Conservation (phyloP, 2,329 filamentous ascomycete species). For the Microascus cirrosus region DNA sequence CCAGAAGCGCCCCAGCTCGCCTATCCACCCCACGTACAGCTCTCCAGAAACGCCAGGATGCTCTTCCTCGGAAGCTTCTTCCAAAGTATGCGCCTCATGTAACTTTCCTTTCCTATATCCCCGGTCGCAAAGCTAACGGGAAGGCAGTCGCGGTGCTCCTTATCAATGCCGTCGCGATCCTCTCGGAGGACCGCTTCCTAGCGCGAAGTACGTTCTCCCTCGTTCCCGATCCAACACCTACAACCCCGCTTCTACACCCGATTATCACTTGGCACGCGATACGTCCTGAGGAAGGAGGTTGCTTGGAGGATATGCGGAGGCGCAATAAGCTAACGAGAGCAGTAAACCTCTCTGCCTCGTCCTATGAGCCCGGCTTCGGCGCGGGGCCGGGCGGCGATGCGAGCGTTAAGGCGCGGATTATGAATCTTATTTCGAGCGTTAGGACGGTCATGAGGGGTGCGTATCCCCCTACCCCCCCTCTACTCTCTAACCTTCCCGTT, state of each 20-base stretch:
- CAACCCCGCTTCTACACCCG: neutral
- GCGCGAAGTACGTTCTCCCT: constrained; percentile 39
- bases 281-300: neutral
- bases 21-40: neutral
- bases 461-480: constrained; percentile 6
- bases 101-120: neutral
- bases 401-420: constrained; percentile 59
- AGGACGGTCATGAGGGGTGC: constrained; percentile 85
- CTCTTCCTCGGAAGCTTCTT: constrained; percentile 62
- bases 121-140: neutral
- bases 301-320: neutral
- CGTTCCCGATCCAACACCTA: neutral
- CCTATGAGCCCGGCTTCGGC: constrained; percentile 70
- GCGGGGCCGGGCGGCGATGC: constrained; percentile 62
- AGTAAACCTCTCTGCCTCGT: constrained; percentile 65
- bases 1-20: constrained; percentile 2
- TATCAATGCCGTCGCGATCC: constrained; percentile 85
- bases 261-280: neutral
- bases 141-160: constrained; percentile 62
- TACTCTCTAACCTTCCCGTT: neutral
- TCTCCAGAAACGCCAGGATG: constrained; percentile 31
- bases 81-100: constrained; percentile 38
- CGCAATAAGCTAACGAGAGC: neutral
- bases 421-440: constrained; percentile 84
- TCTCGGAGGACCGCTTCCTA: constrained; percentile 91